Base-by-base conservation (phyloP, 2,329 filamentous ascomycete species). In the Fonsecaea nubica region DNA sequence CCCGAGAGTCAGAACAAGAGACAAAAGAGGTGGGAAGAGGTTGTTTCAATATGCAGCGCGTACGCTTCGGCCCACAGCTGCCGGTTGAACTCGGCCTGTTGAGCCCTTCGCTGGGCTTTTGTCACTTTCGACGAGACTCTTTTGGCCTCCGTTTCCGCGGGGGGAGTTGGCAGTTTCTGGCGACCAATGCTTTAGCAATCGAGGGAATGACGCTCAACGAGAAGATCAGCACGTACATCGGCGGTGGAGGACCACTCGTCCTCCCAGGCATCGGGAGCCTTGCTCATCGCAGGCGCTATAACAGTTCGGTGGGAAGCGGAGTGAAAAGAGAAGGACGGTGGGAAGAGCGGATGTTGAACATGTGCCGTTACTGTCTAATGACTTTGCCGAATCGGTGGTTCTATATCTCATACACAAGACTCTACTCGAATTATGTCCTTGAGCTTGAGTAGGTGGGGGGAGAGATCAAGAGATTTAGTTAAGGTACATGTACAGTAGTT, bases 31-130 rank as follows among this genome's bases (percentile, higher is more conserved):
- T 21, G 32, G 52, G 35, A 15, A 15, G 3, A 40, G 18, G 12
- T 33, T 42, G 8, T 0, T 1, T 21, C 15, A 33, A 18, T 10
- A 18, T n/a, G 45, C 10, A 13, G 15, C 10, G 18, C 87, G 64
- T 87, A 95, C 90, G 93, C 94, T 75, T 92, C 89, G 75, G 95
- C 88, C 94, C 94, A 97, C 63, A 97, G 80, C 77, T 91, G 90
- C 74, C 89, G 88, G 77, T 97, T 96, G 61, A 89, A 86, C 77
- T 97, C 92, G 33, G 86, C 87, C 77, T 98, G 94, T 76, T 90
- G 87, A 12, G 91, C 92, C 69, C 91, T 84, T 50, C 90, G 88
- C 62, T 97, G 90, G 3, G 91, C 88, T 75, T 91, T 93, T 71
- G 87, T 89, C 66, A 92, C 77, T 72, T 86, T 87, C 25, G 79